Conservation (phyloP, 805 yeast genomes). For the Ogataea trehalophila region DNA sequence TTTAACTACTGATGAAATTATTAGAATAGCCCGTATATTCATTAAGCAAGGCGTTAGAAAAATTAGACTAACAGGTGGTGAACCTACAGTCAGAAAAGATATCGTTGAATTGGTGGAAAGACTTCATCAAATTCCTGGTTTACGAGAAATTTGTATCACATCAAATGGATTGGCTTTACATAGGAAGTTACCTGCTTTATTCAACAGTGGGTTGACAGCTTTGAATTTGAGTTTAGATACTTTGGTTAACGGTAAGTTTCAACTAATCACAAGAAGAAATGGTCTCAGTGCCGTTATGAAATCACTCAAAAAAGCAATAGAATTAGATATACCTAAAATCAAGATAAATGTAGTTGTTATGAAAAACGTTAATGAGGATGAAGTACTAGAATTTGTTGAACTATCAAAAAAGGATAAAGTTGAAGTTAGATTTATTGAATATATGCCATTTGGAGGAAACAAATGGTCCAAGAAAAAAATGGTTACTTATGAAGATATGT, state of each 20-base stretch:
- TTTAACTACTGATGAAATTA: slow-evolving; percentile 40
- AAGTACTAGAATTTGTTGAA: slow-evolving; percentile 41
- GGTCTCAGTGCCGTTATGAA: slow-evolving; percentile 43
- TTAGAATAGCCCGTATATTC: slow-evolving; percentile 38
- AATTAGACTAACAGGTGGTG: slow-evolving; percentile 52
- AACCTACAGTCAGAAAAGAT: slow-evolving; percentile 50
- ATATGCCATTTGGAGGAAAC: slow-evolving; percentile 57
- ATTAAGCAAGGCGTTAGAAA: slow-evolving; percentile 46
- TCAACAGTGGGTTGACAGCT: slow-evolving; percentile 39
- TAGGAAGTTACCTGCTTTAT: slow-evolving; percentile 41
- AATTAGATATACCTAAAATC: slow-evolving; percentile 39
- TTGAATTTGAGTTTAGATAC: slow-evolving; percentile 48
- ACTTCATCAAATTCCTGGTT: slow-evolving; percentile 36
- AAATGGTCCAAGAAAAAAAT: slow-evolving; percentile 44
- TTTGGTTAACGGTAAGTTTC: slow-evolving; percentile 46
- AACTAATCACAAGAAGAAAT: slow-evolving; percentile 44
- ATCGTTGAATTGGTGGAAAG: slow-evolving; percentile 38
- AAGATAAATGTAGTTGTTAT: slow-evolving; percentile 48
- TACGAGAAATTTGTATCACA: slow-evolving; percentile 46
- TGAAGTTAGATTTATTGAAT: slow-evolving; percentile 51
- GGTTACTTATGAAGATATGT: slow-evolving; percentile 41
- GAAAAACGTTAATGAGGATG: slow-evolving; percentile 48
- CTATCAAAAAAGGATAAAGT: slow-evolving; percentile 35
- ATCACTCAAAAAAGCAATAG: slow-evolving; percentile 39
- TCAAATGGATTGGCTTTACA: slow-evolving; percentile 48